These are phyloP conservation scores for Cerioporus squamosus DNA, from an alignment of 1,284 basidiomycete species.

Conservation along the genomic window DNA sequence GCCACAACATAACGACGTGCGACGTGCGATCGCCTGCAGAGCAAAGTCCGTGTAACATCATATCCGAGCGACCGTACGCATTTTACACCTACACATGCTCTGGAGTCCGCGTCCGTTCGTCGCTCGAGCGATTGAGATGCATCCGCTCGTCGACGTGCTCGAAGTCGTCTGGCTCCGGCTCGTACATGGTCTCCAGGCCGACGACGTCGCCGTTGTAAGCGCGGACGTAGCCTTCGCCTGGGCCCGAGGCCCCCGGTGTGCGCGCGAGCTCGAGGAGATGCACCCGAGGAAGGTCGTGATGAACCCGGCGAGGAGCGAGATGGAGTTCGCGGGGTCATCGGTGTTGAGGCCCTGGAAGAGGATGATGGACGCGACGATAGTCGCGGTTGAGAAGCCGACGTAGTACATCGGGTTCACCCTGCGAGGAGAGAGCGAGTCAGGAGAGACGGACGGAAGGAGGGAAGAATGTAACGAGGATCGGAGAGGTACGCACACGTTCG, in stretches of 20 bases:
- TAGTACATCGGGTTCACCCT: slow-evolving; percentile 99
- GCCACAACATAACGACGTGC: not conserved
- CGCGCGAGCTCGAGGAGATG: slow-evolving; percentile 70
- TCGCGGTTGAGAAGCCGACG: slow-evolving; percentile 97
- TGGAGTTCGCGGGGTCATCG: slow-evolving; percentile 76
- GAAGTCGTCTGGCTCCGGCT: slow-evolving; percentile 20
- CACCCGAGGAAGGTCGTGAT: slow-evolving; percentile 53
- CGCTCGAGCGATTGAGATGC: slow-evolving; percentile 13
- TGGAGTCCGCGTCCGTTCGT: slow-evolving; percentile 1
- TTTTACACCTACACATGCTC: slow-evolving; percentile 1
- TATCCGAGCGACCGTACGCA: no score
- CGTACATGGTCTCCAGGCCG: slow-evolving; percentile 22
- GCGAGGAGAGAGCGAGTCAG: not conserved
- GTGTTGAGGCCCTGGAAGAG: slow-evolving; percentile 98
- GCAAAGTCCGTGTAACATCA: no score
- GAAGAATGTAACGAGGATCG: not conserved
- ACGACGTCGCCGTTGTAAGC: slow-evolving; percentile 17
- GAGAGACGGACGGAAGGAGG: not conserved
- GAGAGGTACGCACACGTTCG: slow-evolving; percentile 84
- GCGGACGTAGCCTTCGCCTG: slow-evolving; percentile 15
- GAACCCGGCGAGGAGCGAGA: slow-evolving; percentile 89
- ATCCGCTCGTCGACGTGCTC: slow-evolving; percentile 19
- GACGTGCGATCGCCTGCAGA: not conserved
- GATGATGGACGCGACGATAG: slow-evolving; percentile 93
- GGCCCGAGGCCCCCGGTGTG: slow-evolving; percentile 4